These are phyloP conservation scores for Cercospora zeae-maydis DNA, from an alignment of 2,329 filamentous ascomycete genomes.

Conservation along the genomic window DNA sequence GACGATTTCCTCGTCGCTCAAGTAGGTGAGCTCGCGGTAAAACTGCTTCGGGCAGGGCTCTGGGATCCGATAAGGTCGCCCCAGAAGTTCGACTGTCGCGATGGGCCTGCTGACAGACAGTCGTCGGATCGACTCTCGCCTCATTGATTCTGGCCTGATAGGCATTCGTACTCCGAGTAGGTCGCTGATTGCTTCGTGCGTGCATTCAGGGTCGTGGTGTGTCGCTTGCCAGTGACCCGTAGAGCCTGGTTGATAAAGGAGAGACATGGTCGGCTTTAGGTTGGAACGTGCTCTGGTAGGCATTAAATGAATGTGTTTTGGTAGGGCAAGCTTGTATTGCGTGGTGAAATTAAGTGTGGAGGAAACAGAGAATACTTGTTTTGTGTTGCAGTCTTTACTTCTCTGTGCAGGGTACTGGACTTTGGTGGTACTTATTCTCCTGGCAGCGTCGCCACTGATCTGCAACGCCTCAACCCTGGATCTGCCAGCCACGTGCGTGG, in stretches of 20 bases:
- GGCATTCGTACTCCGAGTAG: constrained; percentile 11
- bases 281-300: neutral
- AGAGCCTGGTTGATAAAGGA: constrained; percentile 9
- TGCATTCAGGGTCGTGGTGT: constrained; percentile 8
- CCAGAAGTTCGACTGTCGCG: constrained; percentile 16
- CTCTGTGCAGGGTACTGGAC: neutral
- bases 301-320: constrained; percentile 12
- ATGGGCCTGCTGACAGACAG: constrained; percentile 3
- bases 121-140: neutral
- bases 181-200: constrained; percentile 13
- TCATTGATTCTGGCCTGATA: neutral
- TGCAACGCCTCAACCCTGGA: neutral
- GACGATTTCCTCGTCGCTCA: constrained; percentile 19
- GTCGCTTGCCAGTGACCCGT: constrained; percentile 15
- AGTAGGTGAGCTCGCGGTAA: constrained; percentile 19
- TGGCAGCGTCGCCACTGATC: constrained; percentile 5
- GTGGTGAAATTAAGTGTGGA: neutral
- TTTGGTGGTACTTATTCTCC: constrained; percentile 10
- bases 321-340: neutral
- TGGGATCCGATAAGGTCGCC: constrained; percentile 15
- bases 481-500: constrained; percentile 1
- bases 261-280: constrained; percentile 10
- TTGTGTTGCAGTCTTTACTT: neutral
- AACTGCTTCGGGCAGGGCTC: constrained; percentile 12
- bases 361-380: constrained; percentile 5